Evolutionary conservation across 257 asterid genomes (phyloP).

Genomic region (Capsicum pubescens): DNA sequence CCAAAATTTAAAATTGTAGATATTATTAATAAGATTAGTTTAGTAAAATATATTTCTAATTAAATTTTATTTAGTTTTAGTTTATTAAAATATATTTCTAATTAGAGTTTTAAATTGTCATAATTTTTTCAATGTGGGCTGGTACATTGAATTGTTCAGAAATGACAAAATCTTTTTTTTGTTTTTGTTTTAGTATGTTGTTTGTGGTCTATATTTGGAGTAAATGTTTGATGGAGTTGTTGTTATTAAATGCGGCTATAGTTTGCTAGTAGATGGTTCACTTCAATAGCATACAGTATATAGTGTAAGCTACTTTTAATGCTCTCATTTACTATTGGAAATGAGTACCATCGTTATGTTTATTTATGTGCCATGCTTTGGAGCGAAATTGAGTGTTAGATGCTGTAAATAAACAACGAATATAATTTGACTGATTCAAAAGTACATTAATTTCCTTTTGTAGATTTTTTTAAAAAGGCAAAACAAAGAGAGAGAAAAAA

Average conservation of each 20-base stretch:
- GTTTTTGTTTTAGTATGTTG: neutral
- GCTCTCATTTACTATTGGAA: neutral
- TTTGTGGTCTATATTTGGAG: neutral
- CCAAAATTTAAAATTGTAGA: too few species aligned
- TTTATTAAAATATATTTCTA: too few species aligned
- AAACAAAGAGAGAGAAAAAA: neutral
- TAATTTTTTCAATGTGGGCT: too few species aligned
- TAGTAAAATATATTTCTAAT: too few species aligned
- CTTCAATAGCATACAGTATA: neutral
- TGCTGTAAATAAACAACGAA: neutral
- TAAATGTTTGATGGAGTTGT: neutral
- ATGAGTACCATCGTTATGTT: neutral
- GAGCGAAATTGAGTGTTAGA: neutral
- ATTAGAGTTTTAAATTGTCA: neutral
- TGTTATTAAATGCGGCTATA: constrained; percentile 20
- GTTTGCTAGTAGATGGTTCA: neutral
- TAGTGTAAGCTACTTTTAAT: neutral
- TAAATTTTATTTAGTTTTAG: too few species aligned
- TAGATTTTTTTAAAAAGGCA: neutral
- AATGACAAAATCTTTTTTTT: neutral
- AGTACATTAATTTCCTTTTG: neutral
- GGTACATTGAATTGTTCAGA: constrained; percentile 20
- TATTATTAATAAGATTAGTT: too few species aligned
- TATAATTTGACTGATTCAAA: neutral
- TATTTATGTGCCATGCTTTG: neutral